phyloP scores from a whole-genome alignment of 2,329 filamentous ascomycete species.

The Metarhizium album region DNA sequence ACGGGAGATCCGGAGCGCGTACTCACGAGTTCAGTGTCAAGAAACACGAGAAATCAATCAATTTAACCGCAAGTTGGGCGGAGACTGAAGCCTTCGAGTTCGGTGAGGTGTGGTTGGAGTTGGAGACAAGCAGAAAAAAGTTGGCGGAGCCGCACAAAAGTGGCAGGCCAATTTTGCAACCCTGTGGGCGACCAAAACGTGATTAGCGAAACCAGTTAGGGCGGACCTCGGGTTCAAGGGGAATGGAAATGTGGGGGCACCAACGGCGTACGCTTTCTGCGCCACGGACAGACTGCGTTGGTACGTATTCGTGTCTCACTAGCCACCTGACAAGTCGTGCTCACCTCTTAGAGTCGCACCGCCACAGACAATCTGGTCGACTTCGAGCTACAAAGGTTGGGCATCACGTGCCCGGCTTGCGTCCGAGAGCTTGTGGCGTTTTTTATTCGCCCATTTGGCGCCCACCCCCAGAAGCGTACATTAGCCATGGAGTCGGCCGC shows the following conservation, averaged over 20 bases:
- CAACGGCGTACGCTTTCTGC: too few relatives aligned
- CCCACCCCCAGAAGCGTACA: neutral
- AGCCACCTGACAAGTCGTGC: neutral
- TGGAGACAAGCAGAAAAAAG: constrained; percentile 18
- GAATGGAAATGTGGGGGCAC: neutral
- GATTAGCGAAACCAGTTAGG: constrained; percentile 18
- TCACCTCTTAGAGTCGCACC: too few relatives aligned
- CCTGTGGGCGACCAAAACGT: constrained; percentile 23
- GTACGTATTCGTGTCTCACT: neutral
- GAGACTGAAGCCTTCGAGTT: constrained; percentile 99
- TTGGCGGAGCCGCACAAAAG: constrained; percentile 14
- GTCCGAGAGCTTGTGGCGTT: constrained; percentile 1
- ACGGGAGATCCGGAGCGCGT: neutral
- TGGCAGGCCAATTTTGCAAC: constrained; percentile 17
- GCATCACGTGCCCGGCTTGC: neutral
- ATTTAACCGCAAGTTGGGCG: constrained; percentile 97
- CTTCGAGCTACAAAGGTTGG: neutral
- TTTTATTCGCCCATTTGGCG: neutral
- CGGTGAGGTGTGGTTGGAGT: constrained; percentile 31
- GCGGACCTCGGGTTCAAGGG: constrained; percentile 9
- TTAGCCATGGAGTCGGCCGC: neutral
- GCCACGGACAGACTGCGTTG: too few relatives aligned
- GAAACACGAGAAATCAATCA: constrained; percentile 96
- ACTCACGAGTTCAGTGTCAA: constrained; percentile 26
- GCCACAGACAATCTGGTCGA: constrained; percentile 2